Evolutionary conservation across 805 yeast species (phyloP).

Genomic region (Saccharomycopsis babjevae): DNA sequence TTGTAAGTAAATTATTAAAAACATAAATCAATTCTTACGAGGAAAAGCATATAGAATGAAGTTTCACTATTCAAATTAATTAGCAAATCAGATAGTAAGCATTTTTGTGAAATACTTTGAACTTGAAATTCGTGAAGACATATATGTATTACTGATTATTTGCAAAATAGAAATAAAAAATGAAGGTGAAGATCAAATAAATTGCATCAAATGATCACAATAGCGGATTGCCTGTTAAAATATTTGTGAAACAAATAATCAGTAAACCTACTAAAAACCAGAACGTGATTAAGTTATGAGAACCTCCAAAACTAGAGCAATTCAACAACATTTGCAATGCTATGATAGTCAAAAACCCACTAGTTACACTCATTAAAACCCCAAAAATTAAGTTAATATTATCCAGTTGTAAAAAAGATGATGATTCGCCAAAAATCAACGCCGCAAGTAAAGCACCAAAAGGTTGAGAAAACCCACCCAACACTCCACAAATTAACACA

Average conservation of each 20-base stretch:
- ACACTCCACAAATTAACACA: conserved; percentile 46
- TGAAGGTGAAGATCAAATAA: neutral
- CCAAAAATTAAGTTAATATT: conserved; percentile 44
- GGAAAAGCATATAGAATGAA: no score
- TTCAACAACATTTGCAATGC: conserved; percentile 81
- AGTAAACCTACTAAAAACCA: conserved; percentile 56
- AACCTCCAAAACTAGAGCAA: conserved; percentile 71
- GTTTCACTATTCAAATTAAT: no score
- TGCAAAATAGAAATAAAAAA: neutral
- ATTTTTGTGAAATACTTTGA: no score
- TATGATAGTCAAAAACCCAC: conserved; percentile 78
- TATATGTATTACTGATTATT: no score
- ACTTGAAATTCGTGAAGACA: no score
- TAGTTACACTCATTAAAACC: conserved; percentile 55
- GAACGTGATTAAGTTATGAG: conserved; percentile 34
- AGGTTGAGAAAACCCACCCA: conserved; percentile 86
- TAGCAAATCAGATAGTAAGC: no score
- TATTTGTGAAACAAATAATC: conserved; percentile 40
- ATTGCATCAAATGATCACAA: neutral
- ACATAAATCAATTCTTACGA: no score
- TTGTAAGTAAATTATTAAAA: no score
- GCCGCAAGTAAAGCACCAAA: conserved; percentile 74
- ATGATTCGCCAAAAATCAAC: conserved; percentile 33
- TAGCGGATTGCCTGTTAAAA: conserved; percentile 23
- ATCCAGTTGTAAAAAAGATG: conserved; percentile 28